Conservation (phyloP, 2,329 filamentous ascomycete genomes). For the Colletotrichum sp. region DNA sequence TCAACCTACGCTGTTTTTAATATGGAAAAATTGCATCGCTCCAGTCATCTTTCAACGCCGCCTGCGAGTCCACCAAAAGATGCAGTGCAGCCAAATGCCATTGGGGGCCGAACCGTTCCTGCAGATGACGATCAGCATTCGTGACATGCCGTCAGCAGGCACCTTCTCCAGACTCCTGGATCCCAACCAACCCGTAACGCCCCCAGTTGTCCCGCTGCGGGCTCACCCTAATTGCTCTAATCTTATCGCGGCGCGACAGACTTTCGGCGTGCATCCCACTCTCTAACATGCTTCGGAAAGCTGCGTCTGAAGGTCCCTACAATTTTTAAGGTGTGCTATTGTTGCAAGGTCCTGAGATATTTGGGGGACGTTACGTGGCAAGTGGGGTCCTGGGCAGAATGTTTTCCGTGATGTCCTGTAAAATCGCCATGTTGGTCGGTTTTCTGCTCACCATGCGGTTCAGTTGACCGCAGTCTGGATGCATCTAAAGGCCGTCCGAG, state of each 20-base stretch:
- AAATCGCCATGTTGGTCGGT: background rate
- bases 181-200: background rate
- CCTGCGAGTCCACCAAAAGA: background rate
- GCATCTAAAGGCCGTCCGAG: background rate
- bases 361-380: background rate
- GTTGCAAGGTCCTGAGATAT: background rate
- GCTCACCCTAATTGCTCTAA: background rate
- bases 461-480: background rate
- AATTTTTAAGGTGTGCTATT: background rate
- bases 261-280: background rate
- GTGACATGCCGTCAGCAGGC: background rate
- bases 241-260: background rate
- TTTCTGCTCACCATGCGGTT: background rate
- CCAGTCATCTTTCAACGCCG: background rate
- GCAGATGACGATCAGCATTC: conserved; percentile 2
- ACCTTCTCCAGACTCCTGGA: background rate
- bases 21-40: background rate
- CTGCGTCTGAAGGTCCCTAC: background rate
- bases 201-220: background rate
- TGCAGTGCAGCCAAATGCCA: background rate
- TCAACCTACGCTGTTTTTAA: background rate
- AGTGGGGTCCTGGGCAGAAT: background rate
- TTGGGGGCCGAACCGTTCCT: background rate
- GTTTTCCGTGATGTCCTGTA: background rate
- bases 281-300: background rate